Percentiles rank a stretch among this genome's conserved stretches.
These are phyloP conservation scores for Microcyclospora tardicrescens DNA, from an alignment of 2,329 filamentous ascomycete species.

Conservation along the genomic window DNA sequence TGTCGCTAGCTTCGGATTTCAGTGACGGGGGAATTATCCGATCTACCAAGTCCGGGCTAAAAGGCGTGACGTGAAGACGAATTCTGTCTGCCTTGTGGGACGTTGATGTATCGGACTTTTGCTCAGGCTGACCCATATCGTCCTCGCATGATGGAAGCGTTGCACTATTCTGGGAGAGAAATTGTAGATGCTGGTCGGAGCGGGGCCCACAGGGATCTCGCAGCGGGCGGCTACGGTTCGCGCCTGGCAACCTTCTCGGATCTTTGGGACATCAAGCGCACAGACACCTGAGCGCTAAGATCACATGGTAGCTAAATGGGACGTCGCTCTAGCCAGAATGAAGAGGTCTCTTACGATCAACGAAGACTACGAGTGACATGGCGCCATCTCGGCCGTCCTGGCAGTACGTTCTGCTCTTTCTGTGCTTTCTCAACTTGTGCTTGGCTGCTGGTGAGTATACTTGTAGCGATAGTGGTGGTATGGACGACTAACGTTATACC, in stretches of 20 bases:
- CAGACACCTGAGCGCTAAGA: too few species aligned
- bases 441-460: conserved; percentile 32
- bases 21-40: conserved; percentile 58
- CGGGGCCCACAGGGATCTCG: too few species aligned
- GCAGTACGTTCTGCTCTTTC: conserved; percentile 16
- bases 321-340: too few species aligned
- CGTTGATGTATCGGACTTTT: too few species aligned
- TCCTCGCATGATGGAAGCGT: too few species aligned
- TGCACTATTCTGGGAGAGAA: too few species aligned
- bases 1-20: conserved; percentile 54
- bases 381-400: conserved; percentile 4
- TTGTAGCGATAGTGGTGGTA: background rate
- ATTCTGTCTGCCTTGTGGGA: conserved; percentile 12
- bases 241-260: too few species aligned
- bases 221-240: too few species aligned
- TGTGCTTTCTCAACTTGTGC: conserved; percentile 24
- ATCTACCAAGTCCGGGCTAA: conserved; percentile 61
- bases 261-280: too few species aligned
- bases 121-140: too few species aligned
- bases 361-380: conserved; percentile 1
- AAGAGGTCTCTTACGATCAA: background rate
- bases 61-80: conserved; percentile 77
- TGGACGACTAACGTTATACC: background rate
- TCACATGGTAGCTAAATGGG: too few species aligned
- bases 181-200: too few species aligned